These are phyloP conservation scores for Lagenaria siceraria DNA, from an alignment of 306 rosid genomes.

Conservation along the genomic window DNA sequence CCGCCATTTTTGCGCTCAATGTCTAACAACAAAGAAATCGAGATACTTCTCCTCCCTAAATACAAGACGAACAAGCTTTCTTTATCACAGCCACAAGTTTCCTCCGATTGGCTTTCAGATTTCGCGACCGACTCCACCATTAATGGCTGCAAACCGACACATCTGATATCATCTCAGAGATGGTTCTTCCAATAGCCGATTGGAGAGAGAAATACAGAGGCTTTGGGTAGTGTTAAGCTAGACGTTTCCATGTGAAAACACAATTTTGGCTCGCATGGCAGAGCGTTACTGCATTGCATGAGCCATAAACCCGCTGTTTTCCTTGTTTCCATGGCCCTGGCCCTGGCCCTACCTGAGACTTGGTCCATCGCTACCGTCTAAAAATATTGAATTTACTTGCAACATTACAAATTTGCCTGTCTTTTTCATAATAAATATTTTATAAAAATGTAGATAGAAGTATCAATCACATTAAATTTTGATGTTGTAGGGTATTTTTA, in stretches of 20 bases:
- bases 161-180: neutral
- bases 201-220: neutral
- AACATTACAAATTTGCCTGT: neutral
- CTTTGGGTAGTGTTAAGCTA: too few species aligned
- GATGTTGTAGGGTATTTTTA: too few species aligned
- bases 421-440: too few species aligned
- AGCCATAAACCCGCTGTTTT: neutral
- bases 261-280: neutral
- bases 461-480: too few species aligned
- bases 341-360: too few species aligned
- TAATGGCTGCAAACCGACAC: neutral
- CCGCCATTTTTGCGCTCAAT: constrained; percentile 21
- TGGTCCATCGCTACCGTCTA: neutral
- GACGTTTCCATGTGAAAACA: neutral
- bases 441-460: too few species aligned
- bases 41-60: neutral
- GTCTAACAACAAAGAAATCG: neutral
- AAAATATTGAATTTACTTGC: too few species aligned
- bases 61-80: neutral
- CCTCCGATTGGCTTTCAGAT: neutral
- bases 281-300: constrained; percentile 1
- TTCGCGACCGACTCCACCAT: neutral
- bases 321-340: neutral
- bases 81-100: neutral
- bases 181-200: neutral